Base-by-base conservation (phyloP, 441 rosid genomes). In the Corymbia calophylla region DNA sequence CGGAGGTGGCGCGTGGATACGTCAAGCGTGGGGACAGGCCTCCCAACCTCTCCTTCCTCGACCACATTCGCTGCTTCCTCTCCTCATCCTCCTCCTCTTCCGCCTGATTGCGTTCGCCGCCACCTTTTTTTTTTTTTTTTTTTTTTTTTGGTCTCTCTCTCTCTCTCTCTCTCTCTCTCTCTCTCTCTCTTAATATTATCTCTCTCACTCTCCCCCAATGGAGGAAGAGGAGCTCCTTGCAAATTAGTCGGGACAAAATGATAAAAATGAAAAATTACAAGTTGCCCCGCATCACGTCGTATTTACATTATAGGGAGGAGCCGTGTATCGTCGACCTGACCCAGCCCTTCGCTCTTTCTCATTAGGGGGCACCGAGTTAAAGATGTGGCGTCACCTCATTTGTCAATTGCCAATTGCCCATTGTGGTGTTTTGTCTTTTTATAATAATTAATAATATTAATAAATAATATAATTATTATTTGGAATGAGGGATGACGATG, bases 1-100 rank as follows among this genome's bases (percentile, higher is more conserved):
- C 94, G 88, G 93, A 91, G 9, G 98, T 96, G 92, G 95, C 98
- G 16, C 90, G 90, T 80, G 99, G 99, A 10, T 97, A 97, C 86
- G 96, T 95, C 27, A 94, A 92, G 90, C 92, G 99, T 8, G 93
- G 92, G 29, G 97, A 96, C 89, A 87, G 98, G 70, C 98, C 98
- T 3, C 95, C 93, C 60, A 92, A 95, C 93, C 92, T 95, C 66
- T 94, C 90, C 66, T 97, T 97, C 86, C 87, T 96, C 92, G 98
- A 97, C 68, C 97, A 97, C 90, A 95, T 97, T 86, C 93, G 92
- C 49, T 90, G 89, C 54, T 96, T 95, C 77, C 92, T 94, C 17
- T 87, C 92, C 23, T 90, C 94, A 31, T 29, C 90, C 64, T 90
- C 58, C 58, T 55, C 27, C 14, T 5, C 60, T 32, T 31, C 44